Base-by-base conservation (phyloP, 129 eudicot species). In the Calendula officinalis region DNA sequence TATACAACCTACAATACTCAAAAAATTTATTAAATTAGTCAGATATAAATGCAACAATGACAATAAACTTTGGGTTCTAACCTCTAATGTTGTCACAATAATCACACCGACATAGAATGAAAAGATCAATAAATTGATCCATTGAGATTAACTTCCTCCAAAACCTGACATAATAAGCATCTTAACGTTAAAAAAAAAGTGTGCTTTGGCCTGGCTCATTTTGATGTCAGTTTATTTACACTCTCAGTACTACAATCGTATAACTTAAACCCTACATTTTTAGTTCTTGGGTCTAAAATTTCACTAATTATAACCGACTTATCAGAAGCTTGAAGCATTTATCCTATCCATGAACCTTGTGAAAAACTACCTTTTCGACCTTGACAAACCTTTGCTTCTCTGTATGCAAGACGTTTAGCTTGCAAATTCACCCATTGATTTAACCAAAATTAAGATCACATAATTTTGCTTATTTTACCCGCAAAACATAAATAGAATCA, bases 71-170 rank as follows among this genome's bases (percentile, higher is more conserved):
- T 22, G 30, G 30, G 30, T 22, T 22, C 30, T 22, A 22, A 22
- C 97, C 97, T 80, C 85, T 76, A 62, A 87, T 91, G 67, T 86
- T 87, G 47, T 91, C 97, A 69, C 96, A 91, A 69, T 91, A 86
- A 78, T 91, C 97, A 71, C 97, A 91, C 7, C 97, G 95, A 66
- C 84, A 84, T 52, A 91, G 90, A 72, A 91, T 91, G 80, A 95
- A 91, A 47, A 91, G 69, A 77, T 91, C 96, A 33, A 87, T 91
- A 72, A 91, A 91, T 60, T 91, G 97, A 81, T 91, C 97, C 97
- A 91, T 91, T 0, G 51, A 91, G 94, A 44, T 81, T 74, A 49
- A 87, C 73, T 62, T 73, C 97, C 65, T 87, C 97, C 90, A 91
- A 81, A 60, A 91, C 87, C 97, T 91, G 70, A 36, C 41, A 77